phyloP scores from a whole-genome alignment of 257 asterid species.

The Plantago ovata region DNA sequence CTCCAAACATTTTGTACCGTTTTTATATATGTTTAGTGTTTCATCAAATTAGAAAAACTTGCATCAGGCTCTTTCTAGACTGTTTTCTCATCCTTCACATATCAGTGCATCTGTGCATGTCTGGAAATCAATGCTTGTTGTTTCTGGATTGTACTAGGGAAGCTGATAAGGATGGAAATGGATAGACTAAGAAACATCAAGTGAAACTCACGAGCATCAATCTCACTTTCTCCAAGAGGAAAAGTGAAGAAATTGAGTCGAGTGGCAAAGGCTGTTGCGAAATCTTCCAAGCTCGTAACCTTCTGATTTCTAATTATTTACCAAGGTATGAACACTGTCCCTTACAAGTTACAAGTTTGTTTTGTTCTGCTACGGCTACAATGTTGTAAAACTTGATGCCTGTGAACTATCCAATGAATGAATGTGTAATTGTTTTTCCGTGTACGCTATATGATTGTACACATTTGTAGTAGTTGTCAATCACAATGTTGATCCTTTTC shows the following conservation, averaged over 20 bases:
- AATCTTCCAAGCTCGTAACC: slow-evolving; percentile 90
- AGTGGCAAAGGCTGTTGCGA: slow-evolving; percentile 84
- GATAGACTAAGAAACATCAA: slow-evolving; percentile 54
- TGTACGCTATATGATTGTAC: no score
- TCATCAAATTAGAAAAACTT: slow-evolving; percentile 1
- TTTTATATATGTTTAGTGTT: slow-evolving; percentile 69
- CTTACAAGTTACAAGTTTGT: background rate
- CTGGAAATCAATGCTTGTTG: background rate
- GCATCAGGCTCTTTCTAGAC: background rate
- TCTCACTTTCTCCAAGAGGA: slow-evolving; percentile 51
- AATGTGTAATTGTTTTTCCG: no score
- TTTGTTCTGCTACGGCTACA: background rate
- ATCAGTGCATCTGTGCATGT: background rate
- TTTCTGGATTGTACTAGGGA: slow-evolving; percentile 36
- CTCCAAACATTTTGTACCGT: slow-evolving; percentile 63
- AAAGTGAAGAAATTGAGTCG: slow-evolving; percentile 79
- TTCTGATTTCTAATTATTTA: slow-evolving; percentile 37
- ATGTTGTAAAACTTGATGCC: no score
- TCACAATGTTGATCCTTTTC: no score
- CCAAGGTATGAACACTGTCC: background rate
- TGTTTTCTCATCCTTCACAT: background rate
- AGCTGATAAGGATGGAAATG: slow-evolving; percentile 55
- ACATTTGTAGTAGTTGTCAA: no score
- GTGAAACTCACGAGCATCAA: slow-evolving; percentile 63
- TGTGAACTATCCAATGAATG: no score